Percentiles rank a stretch among this genome's conserved stretches.
These are phyloP conservation scores for Mortierella sp. DNA, from an alignment of 371 early-diverging fungal species.

Conservation along the genomic window DNA sequence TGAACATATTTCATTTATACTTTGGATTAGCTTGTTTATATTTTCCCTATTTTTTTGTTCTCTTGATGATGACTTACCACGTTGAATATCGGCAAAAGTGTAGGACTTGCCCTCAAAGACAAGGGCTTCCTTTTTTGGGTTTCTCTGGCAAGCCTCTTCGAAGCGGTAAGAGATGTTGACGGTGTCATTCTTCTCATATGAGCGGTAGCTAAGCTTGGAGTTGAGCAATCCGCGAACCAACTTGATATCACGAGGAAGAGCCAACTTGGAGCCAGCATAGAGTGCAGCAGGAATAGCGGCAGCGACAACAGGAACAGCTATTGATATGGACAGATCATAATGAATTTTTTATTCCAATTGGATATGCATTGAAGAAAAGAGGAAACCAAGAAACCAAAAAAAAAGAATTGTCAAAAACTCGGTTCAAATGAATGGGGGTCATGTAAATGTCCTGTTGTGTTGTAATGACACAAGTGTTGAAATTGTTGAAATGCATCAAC, in stretches of 20 bases:
- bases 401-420: neutral
- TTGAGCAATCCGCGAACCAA: constrained; percentile 42
- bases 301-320: constrained; percentile 42
- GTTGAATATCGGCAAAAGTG: constrained; percentile 51
- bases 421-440: neutral
- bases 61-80: constrained; percentile 19
- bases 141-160: constrained; percentile 46
- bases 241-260: constrained; percentile 51
- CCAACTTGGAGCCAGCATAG: constrained; percentile 51
- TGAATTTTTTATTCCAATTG: neutral
- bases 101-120: constrained; percentile 56
- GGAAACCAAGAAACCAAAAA: neutral
- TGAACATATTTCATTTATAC: too few relatives aligned
- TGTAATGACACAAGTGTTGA: neutral
- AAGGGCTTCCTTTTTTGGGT: constrained; percentile 47
- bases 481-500: too few relatives aligned
- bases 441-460: too few relatives aligned
- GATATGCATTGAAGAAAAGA: neutral
- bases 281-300: constrained; percentile 53
- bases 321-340: neutral
- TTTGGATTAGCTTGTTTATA: too few relatives aligned
- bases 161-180: constrained; percentile 55
- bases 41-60: neutral
- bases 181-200: constrained; percentile 51
- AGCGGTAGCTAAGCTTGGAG: constrained; percentile 43